Conservation (phyloP, 176 grass and related monocot genomes). For the Aegilops speltoides region DNA sequence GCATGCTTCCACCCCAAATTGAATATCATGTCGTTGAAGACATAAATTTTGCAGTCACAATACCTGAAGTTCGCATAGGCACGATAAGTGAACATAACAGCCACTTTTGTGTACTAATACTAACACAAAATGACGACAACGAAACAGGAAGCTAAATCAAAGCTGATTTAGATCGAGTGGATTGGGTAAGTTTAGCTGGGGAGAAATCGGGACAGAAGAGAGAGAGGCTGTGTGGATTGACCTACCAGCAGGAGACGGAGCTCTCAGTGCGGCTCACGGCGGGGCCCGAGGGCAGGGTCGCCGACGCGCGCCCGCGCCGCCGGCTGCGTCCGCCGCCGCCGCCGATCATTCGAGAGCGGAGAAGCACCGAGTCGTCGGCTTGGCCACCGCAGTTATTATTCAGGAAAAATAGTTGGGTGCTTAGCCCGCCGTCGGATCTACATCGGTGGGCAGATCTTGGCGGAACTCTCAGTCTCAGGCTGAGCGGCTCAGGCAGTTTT, state of each 20-base stretch:
- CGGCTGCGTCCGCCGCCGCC: slow-evolving; percentile 39
- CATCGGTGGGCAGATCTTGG: not conserved
- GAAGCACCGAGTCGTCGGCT: not conserved
- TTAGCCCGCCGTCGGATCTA: not conserved
- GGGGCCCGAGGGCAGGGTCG: slow-evolving; percentile 37
- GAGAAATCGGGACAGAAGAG: not conserved
- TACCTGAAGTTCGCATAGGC: slow-evolving; percentile 49
- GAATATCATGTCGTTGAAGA: slow-evolving; percentile 60
- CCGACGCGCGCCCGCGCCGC: slow-evolving; percentile 43
- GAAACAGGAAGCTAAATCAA: slow-evolving; percentile 4
- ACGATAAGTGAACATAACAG: slow-evolving; percentile 13
- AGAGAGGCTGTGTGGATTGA: not conserved
- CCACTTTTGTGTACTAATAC: not conserved
- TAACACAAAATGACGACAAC: not conserved
- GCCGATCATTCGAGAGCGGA: slow-evolving; percentile 29
- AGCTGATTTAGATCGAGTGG: slow-evolving; percentile 23
- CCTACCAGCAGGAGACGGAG: slow-evolving; percentile 61
- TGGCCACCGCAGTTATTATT: no score
- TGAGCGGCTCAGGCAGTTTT: not conserved
- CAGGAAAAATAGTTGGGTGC: not conserved
- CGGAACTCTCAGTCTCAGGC: not conserved
- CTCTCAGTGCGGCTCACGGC: slow-evolving; percentile 5
- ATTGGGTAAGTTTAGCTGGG: not conserved
- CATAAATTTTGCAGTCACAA: slow-evolving; percentile 78
- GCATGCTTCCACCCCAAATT: slow-evolving; percentile 63